These are phyloP conservation scores for Neurospora sp. DNA, from an alignment of 495 filamentous ascomycete genomes.

Conservation along the genomic window DNA sequence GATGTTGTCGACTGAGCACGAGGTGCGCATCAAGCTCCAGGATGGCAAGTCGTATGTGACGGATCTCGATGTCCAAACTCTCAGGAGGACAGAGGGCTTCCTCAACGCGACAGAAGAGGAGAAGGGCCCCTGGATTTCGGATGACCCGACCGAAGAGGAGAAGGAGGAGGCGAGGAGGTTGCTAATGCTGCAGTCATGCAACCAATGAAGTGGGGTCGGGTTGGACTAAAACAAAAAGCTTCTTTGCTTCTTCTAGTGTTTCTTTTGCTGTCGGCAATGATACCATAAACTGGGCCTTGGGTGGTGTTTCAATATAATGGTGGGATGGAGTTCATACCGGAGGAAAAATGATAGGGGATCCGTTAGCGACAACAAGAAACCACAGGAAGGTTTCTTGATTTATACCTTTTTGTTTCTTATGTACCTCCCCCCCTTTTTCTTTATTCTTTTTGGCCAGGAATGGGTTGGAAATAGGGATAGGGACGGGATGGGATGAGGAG, in stretches of 20 bases:
- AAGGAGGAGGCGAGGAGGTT: slow-evolving; percentile 12
- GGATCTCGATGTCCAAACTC: slow-evolving; percentile 83
- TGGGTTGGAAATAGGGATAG: background rate
- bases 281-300: background rate
- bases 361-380: background rate
- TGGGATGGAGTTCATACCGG: background rate
- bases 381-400: background rate
- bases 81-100: slow-evolving; percentile 78
- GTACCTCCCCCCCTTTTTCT: background rate
- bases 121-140: slow-evolving; percentile 66
- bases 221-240: background rate
- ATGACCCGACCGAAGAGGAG: slow-evolving; percentile 40
- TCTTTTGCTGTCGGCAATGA: background rate
- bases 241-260: background rate
- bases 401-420: background rate
- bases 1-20: slow-evolving; percentile 93
- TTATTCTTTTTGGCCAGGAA: slow-evolving; percentile 1
- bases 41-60: slow-evolving; percentile 73
- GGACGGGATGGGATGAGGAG: background rate
- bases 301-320: background rate
- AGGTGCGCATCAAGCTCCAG: slow-evolving; percentile 73
- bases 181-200: background rate
- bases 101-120: slow-evolving; percentile 67
- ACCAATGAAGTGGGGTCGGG: background rate
- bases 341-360: background rate